phyloP scores from a whole-genome alignment of 2,329 filamentous ascomycete species.

The Penicillium sclerotigenum region DNA sequence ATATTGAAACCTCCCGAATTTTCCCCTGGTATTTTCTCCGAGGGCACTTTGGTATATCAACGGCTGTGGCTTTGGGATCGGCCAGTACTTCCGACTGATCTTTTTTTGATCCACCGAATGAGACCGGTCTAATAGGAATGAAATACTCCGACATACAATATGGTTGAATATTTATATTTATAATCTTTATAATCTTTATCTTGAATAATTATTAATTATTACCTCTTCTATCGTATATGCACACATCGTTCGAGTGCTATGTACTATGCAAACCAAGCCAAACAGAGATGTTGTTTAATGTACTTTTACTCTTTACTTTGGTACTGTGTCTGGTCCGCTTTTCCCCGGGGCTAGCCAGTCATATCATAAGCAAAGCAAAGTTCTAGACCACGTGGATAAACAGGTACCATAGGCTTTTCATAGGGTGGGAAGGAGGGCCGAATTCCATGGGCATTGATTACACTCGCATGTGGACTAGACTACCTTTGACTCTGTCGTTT shows the following conservation, averaged over 20 bases:
- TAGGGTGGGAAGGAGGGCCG: neutral
- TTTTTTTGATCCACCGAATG: slow-evolving; percentile 6
- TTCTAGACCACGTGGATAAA: neutral
- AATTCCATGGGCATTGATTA: neutral
- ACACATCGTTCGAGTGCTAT: too few species aligned
- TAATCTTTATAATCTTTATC: too few species aligned
- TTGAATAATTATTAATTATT: neutral
- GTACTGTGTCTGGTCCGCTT: neutral
- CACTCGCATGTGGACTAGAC: neutral
- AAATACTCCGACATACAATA: too few species aligned
- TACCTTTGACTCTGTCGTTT: too few species aligned
- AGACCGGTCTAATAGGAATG: slow-evolving; percentile 12
- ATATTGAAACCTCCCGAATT: slow-evolving; percentile 21
- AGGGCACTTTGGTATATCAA: slow-evolving; percentile 10
- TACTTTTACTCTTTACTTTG: neutral
- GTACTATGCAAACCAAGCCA: neutral
- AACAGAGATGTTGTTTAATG: neutral
- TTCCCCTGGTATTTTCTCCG: slow-evolving; percentile 18
- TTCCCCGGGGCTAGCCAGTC: neutral
- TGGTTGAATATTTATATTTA: too few species aligned
- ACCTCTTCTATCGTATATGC: neutral
- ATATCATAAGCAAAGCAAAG: neutral
- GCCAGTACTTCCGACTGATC: neutral
- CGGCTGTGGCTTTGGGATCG: slow-evolving; percentile 18
- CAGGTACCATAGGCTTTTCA: neutral